Evolutionary conservation across 176 grass and related monocot genomes (phyloP), one percentile per base, ranked within the genome.

Genomic region (Zoysia japonica): DNA sequence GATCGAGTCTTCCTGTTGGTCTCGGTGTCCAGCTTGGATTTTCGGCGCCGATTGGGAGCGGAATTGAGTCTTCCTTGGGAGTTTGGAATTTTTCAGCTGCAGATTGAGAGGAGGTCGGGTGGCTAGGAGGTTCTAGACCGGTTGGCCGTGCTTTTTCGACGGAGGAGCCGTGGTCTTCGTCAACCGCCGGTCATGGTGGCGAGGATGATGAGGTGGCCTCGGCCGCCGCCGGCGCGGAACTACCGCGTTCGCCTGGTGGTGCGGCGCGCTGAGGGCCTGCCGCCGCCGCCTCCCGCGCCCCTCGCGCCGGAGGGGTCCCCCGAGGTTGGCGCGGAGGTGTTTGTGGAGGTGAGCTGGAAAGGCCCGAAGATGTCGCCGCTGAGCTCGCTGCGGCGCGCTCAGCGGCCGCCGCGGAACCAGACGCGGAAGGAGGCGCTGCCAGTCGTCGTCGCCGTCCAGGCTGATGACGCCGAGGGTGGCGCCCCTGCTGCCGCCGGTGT

Each of bases 161-260:
- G 13, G 62, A 40, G 71, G 72, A 61, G n/a, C 16, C 36, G 4
- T 17, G 62, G 45, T 70, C 36, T 79, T 56, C 17, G 37, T 28
- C 28, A 28, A 71, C 44, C 41, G 37, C 19, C 38, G 69, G 62
- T 68, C 61, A 91, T 93, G 92, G 79, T 88, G 63, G 68, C 77
- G 72, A 93, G 80, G 89, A 77, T 93, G 82, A 90, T 93, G 78
- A 70, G 85, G 82, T 99, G 96, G 96, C 90, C 96, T 19, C 94
- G 92, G 88, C 96, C 90, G 8, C 86, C 86, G 47, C 65, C 83
- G 53, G 86, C 88, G 56, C 74, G 86, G 49, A 89, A 92, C 68
- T 95, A 93, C 69, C 60, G 66, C 69, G 86, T 94, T 14, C 71
- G 84, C 51, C 78, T 99, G 11, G 87, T 95, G 64, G 88, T 99